Conservation (phyloP, 2,329 filamentous ascomycete genomes). For the Diaporthe amygdali region DNA sequence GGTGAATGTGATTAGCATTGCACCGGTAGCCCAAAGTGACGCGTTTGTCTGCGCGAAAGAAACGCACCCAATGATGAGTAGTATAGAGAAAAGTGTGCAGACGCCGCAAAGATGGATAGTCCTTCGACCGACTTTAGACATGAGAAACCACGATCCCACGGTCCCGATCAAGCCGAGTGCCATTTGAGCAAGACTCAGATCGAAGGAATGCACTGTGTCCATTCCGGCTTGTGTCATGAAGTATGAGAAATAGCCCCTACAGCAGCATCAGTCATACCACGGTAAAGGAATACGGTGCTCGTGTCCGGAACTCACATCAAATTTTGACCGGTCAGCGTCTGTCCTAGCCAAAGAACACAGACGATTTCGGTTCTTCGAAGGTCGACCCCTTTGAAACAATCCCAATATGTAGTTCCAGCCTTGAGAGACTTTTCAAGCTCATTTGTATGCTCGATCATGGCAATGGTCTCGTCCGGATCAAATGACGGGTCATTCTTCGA, state of each 20-base stretch:
- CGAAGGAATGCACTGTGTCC: constrained; percentile 56
- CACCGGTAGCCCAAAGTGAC: constrained; percentile 78
- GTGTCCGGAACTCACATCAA: background rate
- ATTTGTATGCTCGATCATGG: constrained; percentile 93
- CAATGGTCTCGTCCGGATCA: constrained; percentile 81
- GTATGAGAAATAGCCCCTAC: constrained; percentile 70
- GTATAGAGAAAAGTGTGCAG: constrained; percentile 76
- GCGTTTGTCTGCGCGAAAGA: constrained; percentile 61
- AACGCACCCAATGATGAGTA: constrained; percentile 83
- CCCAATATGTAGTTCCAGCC: constrained; percentile 73
- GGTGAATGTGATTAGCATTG: constrained; percentile 84
- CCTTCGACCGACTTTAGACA: constrained; percentile 79
- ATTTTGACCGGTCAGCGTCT: constrained; percentile 64
- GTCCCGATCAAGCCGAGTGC: constrained; percentile 80
- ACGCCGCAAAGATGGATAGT: constrained; percentile 76
- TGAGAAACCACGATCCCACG: constrained; percentile 81
- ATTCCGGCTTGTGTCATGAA: constrained; percentile 67
- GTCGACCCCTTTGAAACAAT: constrained; percentile 84
- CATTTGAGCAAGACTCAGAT: constrained; percentile 67
- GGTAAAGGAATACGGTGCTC: background rate
- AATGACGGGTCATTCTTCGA: constrained; percentile 71
- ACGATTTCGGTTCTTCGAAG: constrained; percentile 78
- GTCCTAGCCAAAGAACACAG: constrained; percentile 68
- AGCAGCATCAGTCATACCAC: constrained; percentile 39
- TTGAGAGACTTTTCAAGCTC: constrained; percentile 80